These are phyloP conservation scores for Meyerozyma smithsonii DNA, from an alignment of 1,139 yeast genomes.

Conservation along the genomic window DNA sequence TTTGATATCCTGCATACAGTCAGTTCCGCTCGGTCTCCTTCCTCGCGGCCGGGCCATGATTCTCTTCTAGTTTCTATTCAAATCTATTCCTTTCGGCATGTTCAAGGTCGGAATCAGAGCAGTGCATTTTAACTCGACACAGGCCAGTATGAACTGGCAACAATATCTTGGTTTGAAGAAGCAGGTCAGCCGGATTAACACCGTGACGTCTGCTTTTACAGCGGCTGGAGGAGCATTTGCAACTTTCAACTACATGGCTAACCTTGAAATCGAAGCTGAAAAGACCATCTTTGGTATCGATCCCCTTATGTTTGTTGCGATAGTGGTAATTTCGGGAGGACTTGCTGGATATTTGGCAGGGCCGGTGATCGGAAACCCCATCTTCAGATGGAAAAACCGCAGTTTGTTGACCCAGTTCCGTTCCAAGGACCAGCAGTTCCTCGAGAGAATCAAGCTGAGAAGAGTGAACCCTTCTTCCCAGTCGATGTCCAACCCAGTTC, in stretches of 20 bases:
- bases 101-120: slow-evolving; percentile 4
- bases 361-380: slow-evolving; percentile 69
- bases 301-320: slow-evolving; percentile 71
- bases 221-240: slow-evolving; percentile 63
- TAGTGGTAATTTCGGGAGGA: slow-evolving; percentile 64
- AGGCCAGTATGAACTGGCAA: slow-evolving; percentile 56
- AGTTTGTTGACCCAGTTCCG: slow-evolving; percentile 43
- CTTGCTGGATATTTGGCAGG: slow-evolving; percentile 79
- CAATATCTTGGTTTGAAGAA: slow-evolving; percentile 74
- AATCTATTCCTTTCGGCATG: background rate
- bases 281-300: slow-evolving; percentile 82
- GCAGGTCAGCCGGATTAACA: slow-evolving; percentile 66
- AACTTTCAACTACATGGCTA: slow-evolving; percentile 76
- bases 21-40: background rate
- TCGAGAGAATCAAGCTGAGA: slow-evolving; percentile 66
- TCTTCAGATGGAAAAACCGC: slow-evolving; percentile 57
- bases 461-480: slow-evolving; percentile 94
- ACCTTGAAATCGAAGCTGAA: slow-evolving; percentile 75
- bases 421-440: slow-evolving; percentile 65
- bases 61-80: background rate
- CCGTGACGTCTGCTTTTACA: slow-evolving; percentile 62
- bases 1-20: slow-evolving; percentile 6
- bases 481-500: slow-evolving; percentile 90
- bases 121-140: slow-evolving; percentile 22
- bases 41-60: background rate